Evolutionary conservation across 495 filamentous ascomycete species (phyloP).

Genomic region (Talaromyces wortmannii): DNA sequence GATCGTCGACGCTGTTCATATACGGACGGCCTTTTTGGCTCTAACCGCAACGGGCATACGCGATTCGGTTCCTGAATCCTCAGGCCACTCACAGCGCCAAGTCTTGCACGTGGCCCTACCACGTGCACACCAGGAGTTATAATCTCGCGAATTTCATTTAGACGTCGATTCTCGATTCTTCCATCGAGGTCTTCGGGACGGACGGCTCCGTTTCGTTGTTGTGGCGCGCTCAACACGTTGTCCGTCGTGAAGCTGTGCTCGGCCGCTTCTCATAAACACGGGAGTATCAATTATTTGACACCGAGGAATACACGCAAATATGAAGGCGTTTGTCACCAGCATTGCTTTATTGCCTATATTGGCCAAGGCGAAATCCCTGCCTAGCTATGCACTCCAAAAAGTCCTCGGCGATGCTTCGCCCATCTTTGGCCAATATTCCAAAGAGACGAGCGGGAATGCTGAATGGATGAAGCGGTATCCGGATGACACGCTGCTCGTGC

Average conservation of each 20-base stretch:
- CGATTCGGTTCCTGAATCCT: too few species aligned
- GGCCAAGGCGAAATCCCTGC: conserved; percentile 10
- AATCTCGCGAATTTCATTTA: too few species aligned
- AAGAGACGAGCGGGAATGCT: conserved; percentile 13
- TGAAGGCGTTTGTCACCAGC: neutral
- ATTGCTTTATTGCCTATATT: neutral
- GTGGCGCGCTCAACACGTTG: too few species aligned
- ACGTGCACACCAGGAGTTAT: neutral
- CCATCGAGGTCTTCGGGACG: too few species aligned
- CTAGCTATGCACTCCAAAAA: conserved; percentile 30
- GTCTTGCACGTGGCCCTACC: neutral
- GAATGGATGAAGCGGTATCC: conserved; percentile 40
- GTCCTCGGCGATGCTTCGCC: conserved; percentile 32
- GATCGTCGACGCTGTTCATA: neutral
- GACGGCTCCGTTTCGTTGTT: too few species aligned
- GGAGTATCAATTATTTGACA: neutral
- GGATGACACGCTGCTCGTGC: conserved; percentile 34
- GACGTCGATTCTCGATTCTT: too few species aligned
- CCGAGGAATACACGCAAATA: neutral
- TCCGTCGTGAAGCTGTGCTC: too few species aligned
- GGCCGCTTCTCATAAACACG: neutral
- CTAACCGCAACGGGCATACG: too few species aligned
- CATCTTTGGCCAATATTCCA: conserved; percentile 30
- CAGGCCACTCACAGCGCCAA: neutral
- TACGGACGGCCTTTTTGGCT: neutral